Base-by-base conservation (phyloP, 495 filamentous ascomycete species). In the Podospora sp. region DNA sequence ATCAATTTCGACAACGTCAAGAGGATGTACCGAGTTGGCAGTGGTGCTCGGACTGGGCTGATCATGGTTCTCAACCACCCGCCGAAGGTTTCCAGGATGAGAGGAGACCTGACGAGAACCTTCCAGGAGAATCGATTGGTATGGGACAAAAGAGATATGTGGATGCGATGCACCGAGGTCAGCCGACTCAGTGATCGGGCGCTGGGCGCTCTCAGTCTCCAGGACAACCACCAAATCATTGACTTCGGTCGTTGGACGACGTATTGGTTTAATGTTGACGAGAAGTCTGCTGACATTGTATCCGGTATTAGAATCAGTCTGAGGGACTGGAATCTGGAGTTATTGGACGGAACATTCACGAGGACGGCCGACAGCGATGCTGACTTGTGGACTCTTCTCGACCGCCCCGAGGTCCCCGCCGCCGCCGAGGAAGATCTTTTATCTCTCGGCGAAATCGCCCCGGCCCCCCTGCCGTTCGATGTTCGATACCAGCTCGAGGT, bases 401-500 rank as follows among this genome's bases (percentile, higher is more conserved):
- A 89, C 11, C 22, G 25, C 9, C 11, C 36, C 16, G 16, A 63
- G n/a, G 29, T 33, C 65, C 68, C 56, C 73, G 27, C 70, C 66
- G 64, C 56, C 74, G 8, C 29, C 29, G 29, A 8, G 63, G 62
- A 66, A 33, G 81, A 73, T 56, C 69, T 72, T 22, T 79, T 62
- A 66, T 80, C 67, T 61, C 83, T 71, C 67, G 76, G 59, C 66
- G 22, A 53, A 71, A 14, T 67, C 1, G 68, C 84, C 27, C 69
- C 81, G 4, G 72, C 77, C 0, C 77, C 79, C 24, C 81, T 99
- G 4, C 80, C 87, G 0, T 97, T 93, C 57, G 74, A 87, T 0
- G 86, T 94, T 1, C 87, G 92, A 9, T 98, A 98, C 72, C 94
- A 97, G 76, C 85, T 99, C 0, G 94, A 98, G 76, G 94, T 92